Conservation (phyloP, 129 eudicot genomes). For the Artemisia tridentata region DNA sequence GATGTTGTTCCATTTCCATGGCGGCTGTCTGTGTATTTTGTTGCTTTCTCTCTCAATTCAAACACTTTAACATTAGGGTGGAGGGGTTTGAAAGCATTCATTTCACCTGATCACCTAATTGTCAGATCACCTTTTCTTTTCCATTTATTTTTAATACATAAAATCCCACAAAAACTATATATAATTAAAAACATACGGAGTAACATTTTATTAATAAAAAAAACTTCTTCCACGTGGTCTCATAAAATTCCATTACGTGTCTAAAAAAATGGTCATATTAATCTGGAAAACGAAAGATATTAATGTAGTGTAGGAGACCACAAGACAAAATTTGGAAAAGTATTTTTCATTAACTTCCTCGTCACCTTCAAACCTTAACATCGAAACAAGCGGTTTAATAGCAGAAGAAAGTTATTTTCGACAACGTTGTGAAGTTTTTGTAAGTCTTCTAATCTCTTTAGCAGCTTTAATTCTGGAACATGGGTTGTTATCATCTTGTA, state of each 20-base stretch:
- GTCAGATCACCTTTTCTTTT: no score
- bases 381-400: slow-evolving; percentile 63
- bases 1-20: no score
- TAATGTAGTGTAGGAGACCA: slow-evolving; percentile 23
- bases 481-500: slow-evolving; percentile 42
- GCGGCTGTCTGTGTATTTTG: no score
- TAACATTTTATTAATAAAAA: no score
- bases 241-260: background rate
- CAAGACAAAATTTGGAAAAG: slow-evolving; percentile 25
- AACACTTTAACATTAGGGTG: no score
- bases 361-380: slow-evolving; percentile 50
- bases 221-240: background rate
- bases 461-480: slow-evolving; percentile 61
- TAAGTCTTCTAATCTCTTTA: slow-evolving; percentile 75
- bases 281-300: slow-evolving; percentile 25
- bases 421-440: slow-evolving; percentile 85
- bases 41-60: no score
- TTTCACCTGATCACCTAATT: no score
- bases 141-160: no score
- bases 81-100: no score
- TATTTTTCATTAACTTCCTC: slow-evolving; percentile 21
- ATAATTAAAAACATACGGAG: no score
- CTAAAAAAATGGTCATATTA: background rate
- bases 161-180: no score
- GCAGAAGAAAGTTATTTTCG: slow-evolving; percentile 78